Evolutionary conservation across 345 rosid species (phyloP).

Genomic region (Citrus mangshanensis): DNA sequence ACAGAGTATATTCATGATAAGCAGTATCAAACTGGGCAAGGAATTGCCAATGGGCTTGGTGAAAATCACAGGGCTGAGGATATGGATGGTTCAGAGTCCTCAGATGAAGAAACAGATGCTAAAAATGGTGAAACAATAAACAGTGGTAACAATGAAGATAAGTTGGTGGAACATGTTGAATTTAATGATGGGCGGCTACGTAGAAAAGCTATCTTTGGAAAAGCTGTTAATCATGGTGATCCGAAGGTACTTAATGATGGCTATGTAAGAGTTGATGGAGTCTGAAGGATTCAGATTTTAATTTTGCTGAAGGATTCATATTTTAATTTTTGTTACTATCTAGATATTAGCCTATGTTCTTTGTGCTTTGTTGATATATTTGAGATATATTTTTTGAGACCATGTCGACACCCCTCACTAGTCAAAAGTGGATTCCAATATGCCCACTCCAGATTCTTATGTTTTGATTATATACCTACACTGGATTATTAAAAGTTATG

Average conservation of each 20-base stretch:
- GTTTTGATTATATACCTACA: neutral
- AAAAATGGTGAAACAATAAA: constrained; percentile 10
- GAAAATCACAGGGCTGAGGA: constrained; percentile 33
- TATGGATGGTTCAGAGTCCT: constrained; percentile 41
- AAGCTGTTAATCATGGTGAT: constrained; percentile 36
- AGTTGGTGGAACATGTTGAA: constrained; percentile 51
- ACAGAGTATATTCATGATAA: constrained; percentile 23
- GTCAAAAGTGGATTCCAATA: neutral
- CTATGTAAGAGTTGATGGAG: neutral
- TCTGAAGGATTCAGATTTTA: neutral
- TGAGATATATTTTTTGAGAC: neutral
- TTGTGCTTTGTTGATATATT: neutral
- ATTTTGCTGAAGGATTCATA: too few relatives aligned
- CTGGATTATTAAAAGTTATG: neutral
- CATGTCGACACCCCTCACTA: neutral
- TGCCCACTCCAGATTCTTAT: neutral
- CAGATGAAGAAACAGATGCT: constrained; percentile 35
- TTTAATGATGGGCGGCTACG: constrained; percentile 67
- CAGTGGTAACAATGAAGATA: constrained; percentile 28
- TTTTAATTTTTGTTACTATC: neutral
- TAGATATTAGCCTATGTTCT: neutral
- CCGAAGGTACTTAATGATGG: constrained; percentile 29
- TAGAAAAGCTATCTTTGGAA: constrained; percentile 73
- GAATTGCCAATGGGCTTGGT: constrained; percentile 26
- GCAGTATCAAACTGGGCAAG: constrained; percentile 28